Conservation (phyloP, 208 protist genomes). For the Perkinsela sp. region DNA sequence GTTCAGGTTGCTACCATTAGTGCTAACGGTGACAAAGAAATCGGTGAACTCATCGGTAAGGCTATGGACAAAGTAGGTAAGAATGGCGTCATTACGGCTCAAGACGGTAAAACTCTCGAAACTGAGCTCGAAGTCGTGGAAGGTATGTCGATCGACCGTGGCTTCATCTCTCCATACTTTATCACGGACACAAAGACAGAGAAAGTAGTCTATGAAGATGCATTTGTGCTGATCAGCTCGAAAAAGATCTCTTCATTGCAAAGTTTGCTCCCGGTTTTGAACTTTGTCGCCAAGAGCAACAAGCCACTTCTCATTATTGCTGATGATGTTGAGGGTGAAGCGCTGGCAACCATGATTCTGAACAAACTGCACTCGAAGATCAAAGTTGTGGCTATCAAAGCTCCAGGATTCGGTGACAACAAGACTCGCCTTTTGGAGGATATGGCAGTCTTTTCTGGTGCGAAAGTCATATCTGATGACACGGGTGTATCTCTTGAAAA, state of each 20-base stretch:
- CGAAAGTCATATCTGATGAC: conserved; percentile 75
- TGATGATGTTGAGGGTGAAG: conserved; percentile 62
- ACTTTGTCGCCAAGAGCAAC: conserved; percentile 47
- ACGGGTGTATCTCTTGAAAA: conserved; percentile 67
- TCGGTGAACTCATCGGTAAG: conserved; percentile 91
- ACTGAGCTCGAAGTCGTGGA: conserved; percentile 93
- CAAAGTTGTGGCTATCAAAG: conserved; percentile 70
- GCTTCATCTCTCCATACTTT: conserved; percentile 96
- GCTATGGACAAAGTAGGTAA: conserved; percentile 98
- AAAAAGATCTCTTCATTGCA: conserved; percentile 38
- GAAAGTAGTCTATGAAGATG: conserved; percentile 81
- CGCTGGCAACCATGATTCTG: conserved; percentile 75
- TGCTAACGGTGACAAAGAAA: conserved; percentile 91
- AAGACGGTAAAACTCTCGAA: conserved; percentile 90
- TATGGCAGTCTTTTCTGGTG: conserved; percentile 92
- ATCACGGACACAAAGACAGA: conserved; percentile 90
- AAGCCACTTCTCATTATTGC: conserved; percentile 55
- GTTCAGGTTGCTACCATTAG: conserved; percentile 97
- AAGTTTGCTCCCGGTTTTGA: conserved; percentile 40
- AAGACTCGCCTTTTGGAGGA: conserved; percentile 91
- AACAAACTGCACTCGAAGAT: conserved; percentile 62
- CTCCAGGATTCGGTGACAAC: conserved; percentile 96
- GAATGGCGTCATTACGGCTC: conserved; percentile 97
- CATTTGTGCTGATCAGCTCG: conserved; percentile 72
- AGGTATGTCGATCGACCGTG: conserved; percentile 91